These are phyloP conservation scores for Adansonia madagascariensis DNA, from an alignment of 441 rosid genomes.

Conservation along the genomic window DNA sequence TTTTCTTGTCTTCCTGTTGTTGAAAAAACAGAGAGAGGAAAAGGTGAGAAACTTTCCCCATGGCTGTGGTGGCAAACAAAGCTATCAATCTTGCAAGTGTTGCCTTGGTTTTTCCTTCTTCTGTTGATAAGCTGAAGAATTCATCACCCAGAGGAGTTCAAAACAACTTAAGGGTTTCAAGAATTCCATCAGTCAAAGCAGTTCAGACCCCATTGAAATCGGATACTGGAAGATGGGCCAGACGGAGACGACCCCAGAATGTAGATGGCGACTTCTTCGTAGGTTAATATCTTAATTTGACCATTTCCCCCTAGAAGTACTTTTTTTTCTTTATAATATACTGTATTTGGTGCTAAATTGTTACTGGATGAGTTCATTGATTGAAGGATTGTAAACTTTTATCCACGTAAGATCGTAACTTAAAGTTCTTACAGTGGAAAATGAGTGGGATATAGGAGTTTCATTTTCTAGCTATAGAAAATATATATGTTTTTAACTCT, in stretches of 20 bases:
- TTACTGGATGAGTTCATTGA: background rate
- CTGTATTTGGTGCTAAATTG: background rate
- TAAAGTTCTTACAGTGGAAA: background rate
- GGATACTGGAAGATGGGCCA: conserved; percentile 23
- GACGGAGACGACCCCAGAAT: conserved; percentile 46
- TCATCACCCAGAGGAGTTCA: background rate
- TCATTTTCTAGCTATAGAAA: background rate
- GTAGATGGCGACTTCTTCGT: conserved; percentile 57
- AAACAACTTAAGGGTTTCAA: conserved; percentile 3
- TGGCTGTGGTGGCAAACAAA: conserved; percentile 21
- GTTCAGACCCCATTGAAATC: conserved; percentile 29
- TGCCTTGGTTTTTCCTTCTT: conserved; percentile 13
- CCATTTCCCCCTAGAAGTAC: background rate
- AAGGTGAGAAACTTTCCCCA: background rate
- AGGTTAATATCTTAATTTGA: conserved; percentile 33
- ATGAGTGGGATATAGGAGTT: background rate
- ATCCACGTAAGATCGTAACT: background rate
- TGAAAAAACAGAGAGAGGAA: background rate
- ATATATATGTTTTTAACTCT: background rate
- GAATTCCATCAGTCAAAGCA: conserved; percentile 31
- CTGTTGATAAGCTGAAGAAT: conserved; percentile 20
- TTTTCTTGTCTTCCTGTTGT: background rate
- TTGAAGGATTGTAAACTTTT: background rate
- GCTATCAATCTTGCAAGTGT: conserved; percentile 9
- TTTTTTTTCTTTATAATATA: background rate